Conservation (phyloP, 139 green algal species). For the Micractinium sp. region DNA sequence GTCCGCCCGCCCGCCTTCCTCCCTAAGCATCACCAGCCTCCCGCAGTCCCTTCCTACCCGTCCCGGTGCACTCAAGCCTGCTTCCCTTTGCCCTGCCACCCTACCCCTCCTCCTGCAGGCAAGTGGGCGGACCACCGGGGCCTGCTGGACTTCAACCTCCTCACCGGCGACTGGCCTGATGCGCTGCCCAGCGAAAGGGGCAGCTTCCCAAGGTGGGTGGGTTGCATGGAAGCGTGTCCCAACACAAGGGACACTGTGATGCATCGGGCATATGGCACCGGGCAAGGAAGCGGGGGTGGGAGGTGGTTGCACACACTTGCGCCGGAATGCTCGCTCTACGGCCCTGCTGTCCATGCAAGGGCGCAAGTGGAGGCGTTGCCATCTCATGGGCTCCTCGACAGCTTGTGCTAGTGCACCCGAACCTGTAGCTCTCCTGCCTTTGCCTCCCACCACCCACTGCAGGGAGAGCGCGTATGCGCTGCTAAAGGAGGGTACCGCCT, state of each 20-base stretch:
- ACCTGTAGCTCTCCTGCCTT: background rate
- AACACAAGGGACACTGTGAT: too few species aligned
- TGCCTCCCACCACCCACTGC: background rate
- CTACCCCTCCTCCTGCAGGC: background rate
- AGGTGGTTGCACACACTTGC: too few species aligned
- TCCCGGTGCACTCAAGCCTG: too few species aligned
- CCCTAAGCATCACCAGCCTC: background rate
- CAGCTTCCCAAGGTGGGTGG: background rate
- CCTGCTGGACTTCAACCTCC: slow-evolving; percentile 48
- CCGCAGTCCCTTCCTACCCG: background rate
- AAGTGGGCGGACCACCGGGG: slow-evolving; percentile 32
- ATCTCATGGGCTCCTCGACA: too few species aligned
- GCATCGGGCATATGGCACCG: too few species aligned
- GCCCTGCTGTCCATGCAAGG: too few species aligned
- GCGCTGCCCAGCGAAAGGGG: slow-evolving; percentile 9
- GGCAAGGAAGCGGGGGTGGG: too few species aligned
- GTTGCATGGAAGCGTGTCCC: too few species aligned
- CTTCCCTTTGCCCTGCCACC: background rate
- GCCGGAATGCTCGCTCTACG: too few species aligned
- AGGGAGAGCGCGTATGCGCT: slow-evolving; percentile 32
- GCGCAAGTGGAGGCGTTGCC: background rate
- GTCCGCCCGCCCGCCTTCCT: too few species aligned
- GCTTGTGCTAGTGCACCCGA: too few species aligned
- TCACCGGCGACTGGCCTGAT: slow-evolving; percentile 40
- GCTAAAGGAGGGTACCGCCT: slow-evolving; percentile 39